Evolutionary conservation across 2,329 filamentous ascomycete species (phyloP).

Genomic region (Fusarium sp.): DNA sequence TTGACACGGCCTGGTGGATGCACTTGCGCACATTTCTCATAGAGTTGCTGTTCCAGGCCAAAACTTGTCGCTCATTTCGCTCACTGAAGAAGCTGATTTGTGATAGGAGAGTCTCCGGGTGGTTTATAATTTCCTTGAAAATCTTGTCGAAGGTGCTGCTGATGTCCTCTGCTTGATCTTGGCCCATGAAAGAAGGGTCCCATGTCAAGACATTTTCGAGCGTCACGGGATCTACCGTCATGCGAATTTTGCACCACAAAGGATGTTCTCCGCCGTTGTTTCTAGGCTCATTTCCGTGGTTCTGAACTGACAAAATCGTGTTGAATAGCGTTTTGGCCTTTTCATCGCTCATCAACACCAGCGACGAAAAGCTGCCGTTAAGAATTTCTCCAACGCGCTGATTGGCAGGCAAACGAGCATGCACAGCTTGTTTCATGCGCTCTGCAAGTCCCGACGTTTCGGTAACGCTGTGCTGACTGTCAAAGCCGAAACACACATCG

Average conservation of each 20-base stretch:
- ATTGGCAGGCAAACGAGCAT: conserved; percentile 12
- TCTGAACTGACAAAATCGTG: conserved; percentile 51
- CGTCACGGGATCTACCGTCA: conserved; percentile 30
- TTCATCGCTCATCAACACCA: not conserved
- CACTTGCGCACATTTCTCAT: conserved; percentile 47
- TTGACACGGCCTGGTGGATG: conserved; percentile 55
- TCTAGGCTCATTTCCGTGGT: conserved; percentile 37
- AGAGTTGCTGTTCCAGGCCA: conserved; percentile 39
- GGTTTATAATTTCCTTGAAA: conserved; percentile 54
- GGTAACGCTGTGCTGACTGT: conserved; percentile 13
- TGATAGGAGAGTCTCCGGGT: conserved; percentile 53
- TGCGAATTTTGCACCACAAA: conserved; percentile 32
- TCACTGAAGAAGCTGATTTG: conserved; percentile 61
- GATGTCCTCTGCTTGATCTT: conserved; percentile 57
- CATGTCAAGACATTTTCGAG: conserved; percentile 44
- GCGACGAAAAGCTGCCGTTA: not conserved
- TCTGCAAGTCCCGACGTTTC: not conserved
- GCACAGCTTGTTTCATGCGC: not conserved
- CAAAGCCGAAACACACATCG: conserved; percentile 29
- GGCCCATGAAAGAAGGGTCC: conserved; percentile 52
- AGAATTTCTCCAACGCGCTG: not conserved
- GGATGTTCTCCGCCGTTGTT: not conserved
- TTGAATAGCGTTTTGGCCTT: conserved; percentile 53
- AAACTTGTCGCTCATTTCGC: conserved; percentile 61
- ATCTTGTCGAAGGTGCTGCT: conserved; percentile 61